Evolutionary conservation across 2,329 filamentous ascomycete species (phyloP).

Genomic region (Aspergillus sp.): DNA sequence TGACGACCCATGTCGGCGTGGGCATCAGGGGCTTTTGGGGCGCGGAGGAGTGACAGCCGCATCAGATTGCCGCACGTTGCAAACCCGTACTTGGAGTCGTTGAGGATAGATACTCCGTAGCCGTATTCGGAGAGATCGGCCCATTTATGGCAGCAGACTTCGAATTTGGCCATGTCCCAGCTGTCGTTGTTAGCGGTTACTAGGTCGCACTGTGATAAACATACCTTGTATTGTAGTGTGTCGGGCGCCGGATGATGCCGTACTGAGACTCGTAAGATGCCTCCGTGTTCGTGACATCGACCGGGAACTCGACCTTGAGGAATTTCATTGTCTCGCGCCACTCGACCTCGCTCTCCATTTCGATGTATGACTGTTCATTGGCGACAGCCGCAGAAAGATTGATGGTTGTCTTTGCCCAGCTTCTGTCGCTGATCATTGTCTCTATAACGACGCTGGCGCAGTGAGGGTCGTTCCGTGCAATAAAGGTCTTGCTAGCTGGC

Average conservation of each 20-base stretch:
- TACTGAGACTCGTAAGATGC: conserved; percentile 94
- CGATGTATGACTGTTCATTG: conserved; percentile 59
- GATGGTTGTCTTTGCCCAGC: conserved; percentile 78
- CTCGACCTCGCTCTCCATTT: conserved; percentile 78
- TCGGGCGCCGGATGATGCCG: conserved; percentile 77
- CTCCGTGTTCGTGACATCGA: conserved; percentile 81
- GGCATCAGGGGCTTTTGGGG: conserved; percentile 85
- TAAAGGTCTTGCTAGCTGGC: conserved; percentile 55
- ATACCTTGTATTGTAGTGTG: conserved; percentile 89
- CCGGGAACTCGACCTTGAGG: conserved; percentile 96
- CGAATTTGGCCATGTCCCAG: conserved; percentile 97
- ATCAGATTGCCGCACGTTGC: conserved; percentile 82
- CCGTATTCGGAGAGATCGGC: conserved; percentile 80
- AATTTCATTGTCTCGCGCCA: conserved; percentile 98
- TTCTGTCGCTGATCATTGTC: conserved; percentile 78
- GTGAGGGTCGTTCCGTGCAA: conserved; percentile 63
- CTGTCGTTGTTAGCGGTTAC: conserved; percentile 27
- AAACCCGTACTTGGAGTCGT: conserved; percentile 94
- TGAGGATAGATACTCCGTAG: conserved; percentile 86
- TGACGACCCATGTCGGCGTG: conserved; percentile 92
- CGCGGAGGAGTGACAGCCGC: conserved; percentile 75
- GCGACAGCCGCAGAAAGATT: conserved; percentile 62
- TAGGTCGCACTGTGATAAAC: conserved; percentile 6
- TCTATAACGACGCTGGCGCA: conserved; percentile 73
- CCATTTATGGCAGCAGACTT: conserved; percentile 92